Conservation (phyloP, 345 rosid species). For the Sonneratia caseolaris region DNA sequence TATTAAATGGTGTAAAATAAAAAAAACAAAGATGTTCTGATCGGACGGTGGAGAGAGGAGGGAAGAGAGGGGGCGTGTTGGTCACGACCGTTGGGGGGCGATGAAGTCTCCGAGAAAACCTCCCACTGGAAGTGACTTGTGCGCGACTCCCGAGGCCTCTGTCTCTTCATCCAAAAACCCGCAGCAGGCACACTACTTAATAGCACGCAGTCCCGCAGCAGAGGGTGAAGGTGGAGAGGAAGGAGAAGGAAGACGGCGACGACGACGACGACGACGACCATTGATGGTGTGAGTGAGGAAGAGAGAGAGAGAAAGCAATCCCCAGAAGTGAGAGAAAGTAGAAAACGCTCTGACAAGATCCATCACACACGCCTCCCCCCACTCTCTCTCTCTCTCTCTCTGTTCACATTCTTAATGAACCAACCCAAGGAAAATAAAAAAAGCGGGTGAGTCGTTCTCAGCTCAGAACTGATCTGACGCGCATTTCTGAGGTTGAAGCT, state of each 20-base stretch:
- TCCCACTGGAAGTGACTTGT: slow-evolving; percentile 34
- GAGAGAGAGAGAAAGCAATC: neutral
- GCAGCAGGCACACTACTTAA: neutral
- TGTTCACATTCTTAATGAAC: neutral
- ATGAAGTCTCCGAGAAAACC: slow-evolving; percentile 25
- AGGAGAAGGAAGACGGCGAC: neutral
- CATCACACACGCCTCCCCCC: neutral
- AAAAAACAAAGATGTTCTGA: neutral
- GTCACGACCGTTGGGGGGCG: neutral
- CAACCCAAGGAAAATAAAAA: neutral
- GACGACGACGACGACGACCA: neutral
- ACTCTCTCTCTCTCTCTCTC: neutral
- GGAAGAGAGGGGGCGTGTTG: neutral
- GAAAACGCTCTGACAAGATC: neutral
- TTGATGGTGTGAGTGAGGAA: neutral
- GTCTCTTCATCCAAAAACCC: neutral
- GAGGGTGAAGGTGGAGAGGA: slow-evolving; percentile 1
- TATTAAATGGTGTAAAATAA: neutral
- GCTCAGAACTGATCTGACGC: neutral
- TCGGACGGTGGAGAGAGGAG: slow-evolving; percentile 2
- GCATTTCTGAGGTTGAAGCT: neutral
- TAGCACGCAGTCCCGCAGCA: neutral
- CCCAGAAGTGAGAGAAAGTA: neutral
- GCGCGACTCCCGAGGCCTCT: slow-evolving; percentile 31
- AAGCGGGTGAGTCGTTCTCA: neutral